Percentiles rank a stretch among this genome's conserved stretches.
Evolutionary conservation across 2,329 filamentous ascomycete species (phyloP).

Genomic region (Diplodia corticola): DNA sequence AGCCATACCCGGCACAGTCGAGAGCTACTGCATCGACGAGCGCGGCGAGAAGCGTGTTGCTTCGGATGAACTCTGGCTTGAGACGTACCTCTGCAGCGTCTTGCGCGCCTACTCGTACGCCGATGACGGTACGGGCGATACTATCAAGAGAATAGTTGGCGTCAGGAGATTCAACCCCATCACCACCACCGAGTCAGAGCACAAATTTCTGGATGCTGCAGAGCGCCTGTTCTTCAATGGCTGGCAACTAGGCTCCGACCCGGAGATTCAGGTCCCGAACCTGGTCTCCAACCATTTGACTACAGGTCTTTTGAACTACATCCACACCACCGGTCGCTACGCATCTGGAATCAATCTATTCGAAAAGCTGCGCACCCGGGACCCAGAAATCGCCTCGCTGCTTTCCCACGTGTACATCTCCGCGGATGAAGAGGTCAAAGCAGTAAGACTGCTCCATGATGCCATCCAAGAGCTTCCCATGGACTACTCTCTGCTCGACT

Average conservation of each 20-base stretch:
- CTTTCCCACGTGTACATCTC: slow-evolving; percentile 89
- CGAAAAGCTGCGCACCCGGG: slow-evolving; percentile 87
- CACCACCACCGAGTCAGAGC: slow-evolving; percentile 96
- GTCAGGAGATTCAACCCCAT: slow-evolving; percentile 96
- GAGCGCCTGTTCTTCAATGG: slow-evolving; percentile 95
- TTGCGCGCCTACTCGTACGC: slow-evolving; percentile 94
- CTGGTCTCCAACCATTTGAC: slow-evolving; percentile 95
- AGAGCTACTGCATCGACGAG: slow-evolving; percentile 97
- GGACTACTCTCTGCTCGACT: slow-evolving; percentile 96
- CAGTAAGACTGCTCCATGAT: slow-evolving; percentile 82
- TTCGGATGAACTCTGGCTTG: slow-evolving; percentile 92
- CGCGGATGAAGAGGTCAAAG: slow-evolving; percentile 96
- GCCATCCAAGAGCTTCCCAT: slow-evolving; percentile 89
- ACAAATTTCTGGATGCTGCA: slow-evolving; percentile 90
- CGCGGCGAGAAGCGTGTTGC: slow-evolving; percentile 91
- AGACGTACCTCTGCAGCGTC: slow-evolving; percentile 95
- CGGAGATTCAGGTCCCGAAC: slow-evolving; percentile 95
- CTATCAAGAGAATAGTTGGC: slow-evolving; percentile 96
- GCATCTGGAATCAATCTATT: slow-evolving; percentile 96
- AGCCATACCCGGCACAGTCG: slow-evolving; percentile 91
- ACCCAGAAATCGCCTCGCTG: slow-evolving; percentile 90
- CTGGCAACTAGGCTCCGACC: slow-evolving; percentile 94
- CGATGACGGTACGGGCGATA: slow-evolving; percentile 90
- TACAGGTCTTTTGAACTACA: slow-evolving; percentile 89
- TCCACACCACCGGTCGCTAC: slow-evolving; percentile 91